Evolutionary conservation across 176 grass and related monocot species (phyloP), one percentile per base, ranked within the genome.

Genomic region (Oryza officinalis): DNA sequence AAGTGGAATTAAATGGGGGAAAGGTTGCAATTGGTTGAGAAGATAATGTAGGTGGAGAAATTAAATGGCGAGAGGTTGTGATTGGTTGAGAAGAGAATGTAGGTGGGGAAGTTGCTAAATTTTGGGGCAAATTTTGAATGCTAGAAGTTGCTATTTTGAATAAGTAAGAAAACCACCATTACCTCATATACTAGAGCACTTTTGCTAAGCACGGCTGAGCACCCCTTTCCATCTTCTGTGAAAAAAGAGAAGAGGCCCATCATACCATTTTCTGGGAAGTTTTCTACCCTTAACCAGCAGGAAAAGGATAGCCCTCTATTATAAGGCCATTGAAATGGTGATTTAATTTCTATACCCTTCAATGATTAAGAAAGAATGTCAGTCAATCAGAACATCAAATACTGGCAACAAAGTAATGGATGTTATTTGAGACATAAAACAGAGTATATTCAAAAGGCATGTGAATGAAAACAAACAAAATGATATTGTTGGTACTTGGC

Each of bases 221-320:
- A 93, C 8, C 94, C 94, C 69, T 78, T 97, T 86, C 89, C 87
- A 75, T 91, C 78, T 66, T 93, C 91, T 80, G 91, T 97, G 57
- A 80, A 85, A 85, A 97, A 97, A 38, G 94, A 97, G 83, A 97
- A 97, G 83, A 97, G 94, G 11, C 94, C 91, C 91, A 97, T 93
- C 84, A 91, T 92, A 43, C 87, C 91, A 78, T 76, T 91, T 65
- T 97, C 91, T n/a, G 89, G 91, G 38, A 97, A 89, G 78, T 88
- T 93, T 86, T 97, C 94, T 69, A 97, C 87, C 79, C 94, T 91
- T 47, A 97, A 72, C 94, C 94, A 97, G 77, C 91, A 97, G 64
- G 89, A 97, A 78, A 97, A 97, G 33, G 94, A 93, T 69, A 97
- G 85, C 23, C 94, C 94, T 73, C 85, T 97, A 75, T 91, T 93